Evolutionary conservation across 495 filamentous ascomycete genomes (phyloP).

Genomic region (Immersiella caudata): DNA sequence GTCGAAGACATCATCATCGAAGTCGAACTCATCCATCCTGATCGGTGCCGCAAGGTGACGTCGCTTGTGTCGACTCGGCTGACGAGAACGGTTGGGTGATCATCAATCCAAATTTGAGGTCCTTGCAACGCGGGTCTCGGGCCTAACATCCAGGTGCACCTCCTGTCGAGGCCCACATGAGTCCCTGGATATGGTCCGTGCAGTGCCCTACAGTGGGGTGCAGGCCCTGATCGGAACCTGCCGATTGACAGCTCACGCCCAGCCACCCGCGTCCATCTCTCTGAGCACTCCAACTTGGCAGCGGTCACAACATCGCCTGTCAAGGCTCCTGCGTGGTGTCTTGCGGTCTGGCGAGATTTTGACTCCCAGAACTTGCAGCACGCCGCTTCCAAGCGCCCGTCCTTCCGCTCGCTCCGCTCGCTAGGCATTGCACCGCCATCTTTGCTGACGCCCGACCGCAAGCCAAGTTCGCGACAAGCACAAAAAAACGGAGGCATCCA

Average conservation of each 20-base stretch:
- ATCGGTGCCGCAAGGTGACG: background rate
- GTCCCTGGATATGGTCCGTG: background rate
- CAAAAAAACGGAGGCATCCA: background rate
- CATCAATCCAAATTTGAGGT: background rate
- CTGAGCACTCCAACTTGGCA: background rate
- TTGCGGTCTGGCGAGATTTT: background rate
- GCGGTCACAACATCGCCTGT: background rate
- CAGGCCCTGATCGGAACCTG: background rate
- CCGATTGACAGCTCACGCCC: background rate
- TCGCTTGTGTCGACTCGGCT: background rate
- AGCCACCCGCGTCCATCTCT: too few species aligned
- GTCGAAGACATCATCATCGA: slow-evolving; percentile 30
- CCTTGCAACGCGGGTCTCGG: too few species aligned
- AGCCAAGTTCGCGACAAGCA: background rate
- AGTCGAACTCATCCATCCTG: slow-evolving; percentile 24
- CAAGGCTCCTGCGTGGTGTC: background rate
- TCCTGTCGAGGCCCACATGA: too few species aligned
- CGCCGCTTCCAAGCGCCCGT: background rate
- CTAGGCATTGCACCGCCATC: background rate
- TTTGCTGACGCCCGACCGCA: background rate
- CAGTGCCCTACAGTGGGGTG: background rate
- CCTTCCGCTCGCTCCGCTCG: background rate
- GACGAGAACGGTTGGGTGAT: background rate
- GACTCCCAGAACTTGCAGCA: background rate
- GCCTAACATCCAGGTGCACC: background rate